Evolutionary conservation across 2,329 filamentous ascomycete species (phyloP), one percentile per base, ranked within the genome.

Genomic region (Trichoderma oligosporum): DNA sequence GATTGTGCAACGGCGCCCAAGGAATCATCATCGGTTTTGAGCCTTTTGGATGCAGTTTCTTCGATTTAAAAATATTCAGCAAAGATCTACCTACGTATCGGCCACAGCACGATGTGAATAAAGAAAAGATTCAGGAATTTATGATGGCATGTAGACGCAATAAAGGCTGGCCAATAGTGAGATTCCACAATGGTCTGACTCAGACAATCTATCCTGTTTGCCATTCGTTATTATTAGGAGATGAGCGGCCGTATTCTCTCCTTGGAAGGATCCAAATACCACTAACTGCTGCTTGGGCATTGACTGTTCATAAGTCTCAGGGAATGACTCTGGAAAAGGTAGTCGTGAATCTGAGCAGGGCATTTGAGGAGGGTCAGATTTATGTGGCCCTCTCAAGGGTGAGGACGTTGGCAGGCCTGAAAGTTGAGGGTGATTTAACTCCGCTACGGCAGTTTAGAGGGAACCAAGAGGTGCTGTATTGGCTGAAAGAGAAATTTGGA

Each of bases 261-360:
- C 65, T 85, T 0, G 72, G 73, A 1, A 74, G 84, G n/a, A 83
- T 82, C 0, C 84, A 87, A 64, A 76, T 87, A 5, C 85, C 84
- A 0, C 72, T 87, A 0, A 69, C 76, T 1, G 73, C 82, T 0
- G 84, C 78, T 0, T 87, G 83, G 80, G 84, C 84, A 0, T 77
- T 86, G 63, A 86, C 78, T 0, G 79, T 85, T 2, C 84, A 87
- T 66, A 86, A 84, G 66, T 76, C 76, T 4, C 82, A 87, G 69
- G 82, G 83, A 3, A 80, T 86, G 74, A 85, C 83, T 1, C 70
- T 88, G 4, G 78, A 85, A 18, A 75, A 76, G 4, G 82, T 83
- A 2, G 73, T 78, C 2, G 81, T 87, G 1, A 70, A 86, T 63
- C 65, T 87, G 4, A 65, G 67, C 0, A 66, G 68, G 4, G 75